Evolutionary conservation across 192 early-diverging fungal genomes (phyloP).

Genomic region (Thamnidium elegans): DNA sequence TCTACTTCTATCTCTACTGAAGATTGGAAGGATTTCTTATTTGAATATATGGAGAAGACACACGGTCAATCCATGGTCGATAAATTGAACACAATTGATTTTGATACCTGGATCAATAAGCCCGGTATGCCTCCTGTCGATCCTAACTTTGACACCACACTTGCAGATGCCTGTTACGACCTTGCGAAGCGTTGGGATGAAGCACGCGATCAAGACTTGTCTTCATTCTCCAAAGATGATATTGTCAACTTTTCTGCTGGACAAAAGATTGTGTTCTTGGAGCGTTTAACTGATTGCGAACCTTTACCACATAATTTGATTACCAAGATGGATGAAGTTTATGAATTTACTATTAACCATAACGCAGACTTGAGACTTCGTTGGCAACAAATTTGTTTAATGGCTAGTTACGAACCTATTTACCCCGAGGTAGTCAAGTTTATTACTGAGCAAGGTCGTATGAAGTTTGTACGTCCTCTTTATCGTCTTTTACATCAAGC

Average conservation of each 20-base stretch:
- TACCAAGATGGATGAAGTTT: conserved; percentile 67
- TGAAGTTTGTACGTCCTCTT: conserved; percentile 90
- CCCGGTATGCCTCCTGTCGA: conserved; percentile 89
- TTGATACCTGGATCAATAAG: conserved; percentile 84
- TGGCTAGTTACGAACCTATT: conserved; percentile 71
- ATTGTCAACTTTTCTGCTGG: conserved; percentile 68
- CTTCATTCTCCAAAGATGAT: conserved; percentile 59
- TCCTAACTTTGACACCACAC: conserved; percentile 81
- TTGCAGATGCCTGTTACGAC: conserved; percentile 75
- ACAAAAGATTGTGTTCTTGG: conserved; percentile 84
- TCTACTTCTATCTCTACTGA: conserved; percentile 86
- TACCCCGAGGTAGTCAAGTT: conserved; percentile 76
- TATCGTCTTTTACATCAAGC: conserved; percentile 69
- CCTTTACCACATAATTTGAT: conserved; percentile 62
- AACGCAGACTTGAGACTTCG: conserved; percentile 88
- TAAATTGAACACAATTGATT: conserved; percentile 79
- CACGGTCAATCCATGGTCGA: conserved; percentile 64
- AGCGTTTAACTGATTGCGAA: conserved; percentile 62
- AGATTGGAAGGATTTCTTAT: conserved; percentile 85
- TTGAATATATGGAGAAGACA: conserved; percentile 68
- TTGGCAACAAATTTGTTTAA: conserved; percentile 84
- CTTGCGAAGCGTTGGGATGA: conserved; percentile 78
- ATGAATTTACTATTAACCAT: conserved; percentile 61
- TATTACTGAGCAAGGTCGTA: conserved; percentile 84
- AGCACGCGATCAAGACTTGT: conserved; percentile 49